Evolutionary conservation across 495 filamentous ascomycete genomes (phyloP), one percentile per base, ranked within the genome.

Genomic region (Jackrogersella minutella): DNA sequence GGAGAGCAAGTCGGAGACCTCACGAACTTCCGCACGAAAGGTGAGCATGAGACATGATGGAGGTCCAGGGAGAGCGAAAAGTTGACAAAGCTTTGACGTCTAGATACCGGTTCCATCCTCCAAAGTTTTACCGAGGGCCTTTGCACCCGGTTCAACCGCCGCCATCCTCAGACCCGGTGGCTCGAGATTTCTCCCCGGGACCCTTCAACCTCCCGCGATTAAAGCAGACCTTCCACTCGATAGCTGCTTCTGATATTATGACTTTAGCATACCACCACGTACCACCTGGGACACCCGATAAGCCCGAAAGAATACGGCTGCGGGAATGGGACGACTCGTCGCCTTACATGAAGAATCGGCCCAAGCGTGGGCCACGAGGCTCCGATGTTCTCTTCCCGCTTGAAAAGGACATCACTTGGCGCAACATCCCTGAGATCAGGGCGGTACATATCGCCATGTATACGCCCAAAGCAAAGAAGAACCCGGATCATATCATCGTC

Each of bases 91-190:
- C 16, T 8, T 22, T 78, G 41, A 24, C 62, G n/a, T 22, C 37
- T 46, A 96, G 93, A 82, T 99, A 97, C 79, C 90, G 93, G 79
- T 97, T 89, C 78, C 91, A 91, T 41, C 86, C 95, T 37, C 96
- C 96, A 37, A 92, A 93, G 77, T 98, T 91, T 84, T 86, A 96
- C 77, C 90, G 95, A 74, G 95, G 95, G 55, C 93, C 93, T 46
- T 84, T 98, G 34, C 93, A 97, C 73, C 96, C 95, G 40, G 87
- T 96, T 73, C 91, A 96, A 77, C 88, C 91, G 13, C 95, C 92
- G 3, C 84, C 87, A 9, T 82, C 89, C 41, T 95, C 95, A 33
- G 89, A 93, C 68, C 93, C 95, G 9, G 83, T 88, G 56, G 97
- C 95, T 60, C 89, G 95, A 74, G 79, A 90, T 52, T 99, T 93